Evolutionary conservation across 2,329 filamentous ascomycete species (phyloP).

Genomic region (Penicillium sp.): DNA sequence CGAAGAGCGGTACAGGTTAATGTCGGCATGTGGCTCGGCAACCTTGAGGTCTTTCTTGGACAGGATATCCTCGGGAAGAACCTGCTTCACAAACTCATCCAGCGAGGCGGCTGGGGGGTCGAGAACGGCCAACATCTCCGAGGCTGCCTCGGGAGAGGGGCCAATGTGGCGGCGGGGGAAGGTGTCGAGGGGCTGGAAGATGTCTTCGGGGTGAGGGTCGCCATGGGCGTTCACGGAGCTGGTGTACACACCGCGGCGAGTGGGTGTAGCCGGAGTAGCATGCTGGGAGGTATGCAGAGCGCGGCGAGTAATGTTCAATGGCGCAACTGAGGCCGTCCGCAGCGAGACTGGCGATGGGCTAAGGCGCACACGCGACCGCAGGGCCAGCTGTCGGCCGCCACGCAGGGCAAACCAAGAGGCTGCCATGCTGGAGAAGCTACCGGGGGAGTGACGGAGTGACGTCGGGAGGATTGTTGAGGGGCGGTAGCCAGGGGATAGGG

Average conservation of each 20-base stretch:
- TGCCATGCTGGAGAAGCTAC: conserved; percentile 31
- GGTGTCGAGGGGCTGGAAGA: conserved; percentile 54
- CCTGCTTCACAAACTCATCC: conserved; percentile 82
- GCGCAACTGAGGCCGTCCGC: conserved; percentile 29
- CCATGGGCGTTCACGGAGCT: conserved; percentile 90
- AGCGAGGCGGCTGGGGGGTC: conserved; percentile 72
- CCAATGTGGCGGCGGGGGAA: conserved; percentile 88
- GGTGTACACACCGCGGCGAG: conserved; percentile 67
- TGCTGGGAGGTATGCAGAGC: conserved; percentile 34
- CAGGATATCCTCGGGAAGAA: conserved; percentile 78
- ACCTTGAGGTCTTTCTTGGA: conserved; percentile 66
- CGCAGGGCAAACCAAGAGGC: conserved; percentile 40
- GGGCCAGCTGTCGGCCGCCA: conserved; percentile 38
- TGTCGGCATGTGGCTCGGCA: conserved; percentile 47
- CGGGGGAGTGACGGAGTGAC: conserved; percentile 12
- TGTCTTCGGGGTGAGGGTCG: conserved; percentile 40
- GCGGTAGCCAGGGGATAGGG: conserved; percentile 3
- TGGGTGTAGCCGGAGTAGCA: conserved; percentile 12
- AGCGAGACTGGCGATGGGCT: conserved; percentile 26
- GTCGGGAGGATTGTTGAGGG: conserved; percentile 6
- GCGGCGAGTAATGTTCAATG: conserved; percentile 34
- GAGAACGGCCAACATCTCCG: conserved; percentile 77
- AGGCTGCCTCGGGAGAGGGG: conserved; percentile 68
- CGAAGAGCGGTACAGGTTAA: conserved; percentile 44
- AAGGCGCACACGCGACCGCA: conserved; percentile 34